phyloP scores from a whole-genome alignment of 2,329 filamentous ascomycete genomes.

The Phaeosphaeria sp. region DNA sequence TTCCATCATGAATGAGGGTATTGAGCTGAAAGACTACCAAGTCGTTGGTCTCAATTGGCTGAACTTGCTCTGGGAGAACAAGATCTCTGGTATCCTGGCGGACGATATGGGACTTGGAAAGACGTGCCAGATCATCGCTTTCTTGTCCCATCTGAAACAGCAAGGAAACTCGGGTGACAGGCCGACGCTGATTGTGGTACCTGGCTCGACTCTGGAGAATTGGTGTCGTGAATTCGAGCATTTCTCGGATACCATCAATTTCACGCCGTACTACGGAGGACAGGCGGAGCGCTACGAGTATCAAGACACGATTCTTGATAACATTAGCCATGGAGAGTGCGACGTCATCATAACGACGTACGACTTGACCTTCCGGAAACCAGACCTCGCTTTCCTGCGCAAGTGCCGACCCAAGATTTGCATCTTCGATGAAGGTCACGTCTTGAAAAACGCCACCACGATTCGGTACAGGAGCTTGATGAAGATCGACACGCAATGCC shows the following conservation, averaged over 20 bases:
- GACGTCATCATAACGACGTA: slow-evolving; percentile 78
- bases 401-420: slow-evolving; percentile 64
- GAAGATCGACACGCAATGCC: slow-evolving; percentile 79
- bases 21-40: slow-evolving; percentile 90
- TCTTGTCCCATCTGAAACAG: slow-evolving; percentile 83
- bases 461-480: slow-evolving; percentile 81
- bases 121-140: slow-evolving; percentile 94
- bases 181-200: slow-evolving; percentile 86
- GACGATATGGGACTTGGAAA: slow-evolving; percentile 97
- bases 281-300: slow-evolving; percentile 73
- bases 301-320: slow-evolving; percentile 70
- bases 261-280: slow-evolving; percentile 75
- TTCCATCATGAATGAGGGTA: slow-evolving; percentile 74
- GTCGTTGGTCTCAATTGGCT: slow-evolving; percentile 96
- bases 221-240: slow-evolving; percentile 90
- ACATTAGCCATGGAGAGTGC: slow-evolving; percentile 62
- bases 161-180: slow-evolving; percentile 64
- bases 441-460: slow-evolving; percentile 86
- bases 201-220: slow-evolving; percentile 92
- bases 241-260: slow-evolving; percentile 79
- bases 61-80: slow-evolving; percentile 77
- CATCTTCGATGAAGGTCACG: slow-evolving; percentile 94
- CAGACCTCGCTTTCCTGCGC: slow-evolving; percentile 69
- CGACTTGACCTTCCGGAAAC: slow-evolving; percentile 66
- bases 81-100: slow-evolving; percentile 87